phyloP scores from a whole-genome alignment of 2,329 filamentous ascomycete genomes.

The Cercospora beticola region DNA sequence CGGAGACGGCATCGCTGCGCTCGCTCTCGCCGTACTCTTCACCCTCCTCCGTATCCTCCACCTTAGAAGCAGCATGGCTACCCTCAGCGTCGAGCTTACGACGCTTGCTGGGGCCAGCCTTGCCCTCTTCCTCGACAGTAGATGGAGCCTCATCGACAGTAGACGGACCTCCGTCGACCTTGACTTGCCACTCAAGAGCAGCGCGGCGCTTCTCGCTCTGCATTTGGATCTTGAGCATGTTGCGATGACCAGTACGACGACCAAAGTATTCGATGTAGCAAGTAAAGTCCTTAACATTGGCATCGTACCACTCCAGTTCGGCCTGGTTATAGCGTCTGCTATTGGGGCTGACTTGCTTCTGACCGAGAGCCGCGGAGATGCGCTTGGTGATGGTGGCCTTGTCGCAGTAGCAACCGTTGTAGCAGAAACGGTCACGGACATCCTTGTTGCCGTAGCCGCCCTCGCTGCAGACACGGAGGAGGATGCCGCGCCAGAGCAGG shows the following conservation, averaged over 20 bases:
- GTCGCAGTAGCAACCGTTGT: slow-evolving; percentile 39
- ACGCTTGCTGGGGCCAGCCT: slow-evolving; percentile 21
- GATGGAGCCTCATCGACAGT: not conserved
- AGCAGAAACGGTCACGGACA: slow-evolving; percentile 37
- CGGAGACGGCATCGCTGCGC: slow-evolving; percentile 28
- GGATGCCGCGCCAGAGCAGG: slow-evolving; percentile 36
- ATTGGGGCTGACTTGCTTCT: slow-evolving; percentile 35
- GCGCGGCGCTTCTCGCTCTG: slow-evolving; percentile 26
- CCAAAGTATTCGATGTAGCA: slow-evolving; percentile 34
- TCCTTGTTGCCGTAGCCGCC: slow-evolving; percentile 36
- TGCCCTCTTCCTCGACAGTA: slow-evolving; percentile 3
- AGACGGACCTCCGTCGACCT: not conserved
- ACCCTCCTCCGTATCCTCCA: slow-evolving; percentile 14
- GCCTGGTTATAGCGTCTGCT: slow-evolving; percentile 25
- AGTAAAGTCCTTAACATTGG: slow-evolving; percentile 31
- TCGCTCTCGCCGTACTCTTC: slow-evolving; percentile 21
- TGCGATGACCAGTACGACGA: slow-evolving; percentile 30
- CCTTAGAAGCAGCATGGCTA: slow-evolving; percentile 9
- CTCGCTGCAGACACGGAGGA: slow-evolving; percentile 38
- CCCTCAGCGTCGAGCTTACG: slow-evolving; percentile 19
- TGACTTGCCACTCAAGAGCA: slow-evolving; percentile 12
- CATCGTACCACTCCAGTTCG: slow-evolving; percentile 31
- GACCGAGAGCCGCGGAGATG: slow-evolving; percentile 37
- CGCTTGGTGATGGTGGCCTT: slow-evolving; percentile 41
- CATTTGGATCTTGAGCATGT: slow-evolving; percentile 31